These are phyloP conservation scores for Diaporthe destruens DNA, from an alignment of 2,329 filamentous ascomycete genomes.

Conservation along the genomic window DNA sequence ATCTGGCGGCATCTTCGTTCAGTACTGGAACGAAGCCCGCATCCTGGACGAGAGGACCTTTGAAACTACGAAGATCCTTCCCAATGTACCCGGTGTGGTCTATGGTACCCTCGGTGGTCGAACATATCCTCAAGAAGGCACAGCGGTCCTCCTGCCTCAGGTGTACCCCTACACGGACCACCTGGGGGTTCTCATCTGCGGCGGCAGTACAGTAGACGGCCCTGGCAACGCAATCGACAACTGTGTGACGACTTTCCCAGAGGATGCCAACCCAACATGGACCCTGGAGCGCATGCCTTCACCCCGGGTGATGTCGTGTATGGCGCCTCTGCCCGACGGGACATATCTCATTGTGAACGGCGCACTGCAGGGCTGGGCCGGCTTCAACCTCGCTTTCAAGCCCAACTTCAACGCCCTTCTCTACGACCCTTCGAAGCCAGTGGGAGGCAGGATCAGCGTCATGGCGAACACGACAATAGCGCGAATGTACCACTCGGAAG, in stretches of 20 bases:
- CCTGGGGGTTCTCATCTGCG: conserved; percentile 66
- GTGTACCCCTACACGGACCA: conserved; percentile 63
- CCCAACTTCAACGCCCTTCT: conserved; percentile 65
- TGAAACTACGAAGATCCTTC: conserved; percentile 61
- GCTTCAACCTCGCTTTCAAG: conserved; percentile 62
- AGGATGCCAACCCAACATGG: conserved; percentile 63
- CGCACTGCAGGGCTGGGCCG: conserved; percentile 63
- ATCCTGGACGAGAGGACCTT: conserved; percentile 66
- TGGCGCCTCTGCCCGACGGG: conserved; percentile 67
- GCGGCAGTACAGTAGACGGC: conserved; percentile 62
- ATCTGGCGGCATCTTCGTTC: conserved; percentile 66
- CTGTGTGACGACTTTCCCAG: conserved; percentile 67
- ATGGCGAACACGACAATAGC: conserved; percentile 69
- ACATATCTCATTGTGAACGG: conserved; percentile 69
- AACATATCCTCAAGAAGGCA: conserved; percentile 69
- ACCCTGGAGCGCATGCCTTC: conserved; percentile 70
- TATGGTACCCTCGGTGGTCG: conserved; percentile 64
- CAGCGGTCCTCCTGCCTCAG: conserved; percentile 66
- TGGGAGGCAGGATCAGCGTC: conserved; percentile 62
- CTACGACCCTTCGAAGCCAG: conserved; percentile 64
- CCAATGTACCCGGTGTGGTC: conserved; percentile 67
- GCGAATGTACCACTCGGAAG: conserved; percentile 67
- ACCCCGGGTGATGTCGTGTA: conserved; percentile 65
- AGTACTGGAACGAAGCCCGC: conserved; percentile 70
- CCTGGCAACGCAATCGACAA: conserved; percentile 67